Evolutionary conservation across 495 filamentous ascomycete genomes (phyloP), one percentile per base, ranked within the genome.

Genomic region (Penicillium taxi): DNA sequence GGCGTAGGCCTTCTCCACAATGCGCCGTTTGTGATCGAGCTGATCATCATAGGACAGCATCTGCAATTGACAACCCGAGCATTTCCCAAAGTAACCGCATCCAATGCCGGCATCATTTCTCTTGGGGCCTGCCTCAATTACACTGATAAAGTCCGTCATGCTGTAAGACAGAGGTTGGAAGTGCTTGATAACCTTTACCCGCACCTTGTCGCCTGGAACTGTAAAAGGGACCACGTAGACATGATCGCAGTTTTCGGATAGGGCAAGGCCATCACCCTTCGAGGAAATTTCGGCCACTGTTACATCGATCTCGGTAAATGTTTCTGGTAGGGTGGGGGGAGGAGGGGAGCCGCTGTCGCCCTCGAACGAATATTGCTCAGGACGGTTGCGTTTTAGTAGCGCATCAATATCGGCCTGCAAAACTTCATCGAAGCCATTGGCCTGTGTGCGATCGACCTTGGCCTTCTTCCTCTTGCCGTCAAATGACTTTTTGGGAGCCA

Each of bases 21-120:
- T 82, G 32, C 71, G 66, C 55, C 74, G 78, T 67, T 98, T 98
- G 51, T 87, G 82, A 21, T 67, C 72, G 19, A 98, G 71, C 56
- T 98, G 91, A 38, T 84, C 79, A 19, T 72, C 64, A 61, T 98
- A 98, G 26, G 86, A 75, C 38, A 98, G 75, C 86, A 96, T 95
- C 60, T 98, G 91, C 54, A 96, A 85, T 64, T 96, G 93, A 52
- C 91, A 98, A 4, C 91, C 91, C 0, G 84, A 85, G 57, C 91
- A 98, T 35, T 69, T 74, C 21, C 72, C 61, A 52, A 98, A 98
- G 64, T 96, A 96, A 47, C 74, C 67, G 68, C 91, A 98, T 28
- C 70, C 62, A 48, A 94, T 72, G 2, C 78, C 70, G 28, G 65
- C 70, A 52, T 95, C 86, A 44, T 96, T 77, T 45, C 91, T 79